Evolutionary conservation across 345 rosid species (phyloP).

Genomic region (Sonneratia alba): DNA sequence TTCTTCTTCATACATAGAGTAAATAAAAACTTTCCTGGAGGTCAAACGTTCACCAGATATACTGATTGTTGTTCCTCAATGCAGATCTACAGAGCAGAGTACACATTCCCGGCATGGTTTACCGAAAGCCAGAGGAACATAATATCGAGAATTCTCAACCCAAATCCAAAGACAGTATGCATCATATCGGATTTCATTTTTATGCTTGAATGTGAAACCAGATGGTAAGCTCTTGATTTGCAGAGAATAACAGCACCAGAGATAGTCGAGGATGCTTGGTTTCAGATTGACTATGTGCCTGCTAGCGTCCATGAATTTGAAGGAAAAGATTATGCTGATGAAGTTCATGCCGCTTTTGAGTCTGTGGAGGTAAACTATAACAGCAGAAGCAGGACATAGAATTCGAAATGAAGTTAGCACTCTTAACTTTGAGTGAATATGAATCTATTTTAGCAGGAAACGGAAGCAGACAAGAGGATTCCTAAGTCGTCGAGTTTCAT

Average conservation of each 20-base stretch:
- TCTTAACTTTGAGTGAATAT: neutral
- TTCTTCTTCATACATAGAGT: neutral
- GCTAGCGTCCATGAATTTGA: slow-evolving; percentile 27
- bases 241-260: slow-evolving; percentile 63
- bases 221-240: neutral
- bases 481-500: slow-evolving; percentile 56
- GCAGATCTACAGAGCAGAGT: slow-evolving; percentile 63
- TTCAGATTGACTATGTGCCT: slow-evolving; percentile 50
- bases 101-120: slow-evolving; percentile 50
- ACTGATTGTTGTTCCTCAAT: neutral
- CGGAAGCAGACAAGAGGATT: slow-evolving; percentile 27
- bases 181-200: neutral
- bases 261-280: slow-evolving; percentile 71
- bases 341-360: slow-evolving; percentile 46
- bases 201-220: neutral
- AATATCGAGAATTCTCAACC: slow-evolving; percentile 62
- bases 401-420: too few relatives aligned
- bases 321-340: slow-evolving; percentile 36
- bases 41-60: too few relatives aligned
- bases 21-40: too few relatives aligned
- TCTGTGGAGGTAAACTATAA: slow-evolving; percentile 38
- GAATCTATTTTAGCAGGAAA: slow-evolving; percentile 36
- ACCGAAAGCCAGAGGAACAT: slow-evolving; percentile 48
- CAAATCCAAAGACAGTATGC: slow-evolving; percentile 48
- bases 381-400: neutral